A percentile compares a stretch with the other conserved stretches of the same genome.
Evolutionary conservation across 805 yeast genomes (phyloP).

Genomic region (Wickerhamomyces alni): DNA sequence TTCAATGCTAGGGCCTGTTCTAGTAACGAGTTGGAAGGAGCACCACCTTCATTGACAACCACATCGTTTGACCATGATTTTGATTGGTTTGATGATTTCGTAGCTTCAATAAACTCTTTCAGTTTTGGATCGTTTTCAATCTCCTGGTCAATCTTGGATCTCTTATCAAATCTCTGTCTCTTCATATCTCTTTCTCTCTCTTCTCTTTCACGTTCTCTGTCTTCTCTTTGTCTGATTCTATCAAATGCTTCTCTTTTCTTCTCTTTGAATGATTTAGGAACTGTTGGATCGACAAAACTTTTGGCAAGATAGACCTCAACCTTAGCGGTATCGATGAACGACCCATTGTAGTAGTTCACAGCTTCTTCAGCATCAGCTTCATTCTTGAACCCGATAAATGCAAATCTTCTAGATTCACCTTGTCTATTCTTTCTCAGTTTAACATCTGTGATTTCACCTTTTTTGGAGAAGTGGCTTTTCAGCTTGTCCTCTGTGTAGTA

Average conservation of each 20-base stretch:
- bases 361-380: conserved; percentile 72
- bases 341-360: conserved; percentile 63
- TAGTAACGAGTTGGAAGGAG: conserved; percentile 29
- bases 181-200: conserved; percentile 32
- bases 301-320: conserved; percentile 80
- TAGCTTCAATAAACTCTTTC: conserved; percentile 74
- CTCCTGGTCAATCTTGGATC: conserved; percentile 45
- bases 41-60: conserved; percentile 28
- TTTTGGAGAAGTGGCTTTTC: conserved; percentile 51
- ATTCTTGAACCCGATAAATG: conserved; percentile 83
- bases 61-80: conserved; percentile 65
- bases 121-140: conserved; percentile 61
- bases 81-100: conserved; percentile 67
- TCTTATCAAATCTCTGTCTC: conserved; percentile 25
- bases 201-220: conserved; percentile 33
- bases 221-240: conserved; percentile 43
- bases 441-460: conserved; percentile 79
- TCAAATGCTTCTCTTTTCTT: conserved; percentile 45
- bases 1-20: conserved; percentile 35
- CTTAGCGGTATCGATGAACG: conserved; percentile 78
- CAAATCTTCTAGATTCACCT: conserved; percentile 90
- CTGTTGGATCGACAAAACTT: conserved; percentile 76
- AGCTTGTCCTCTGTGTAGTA: conserved; percentile 72
- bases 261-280: conserved; percentile 60
- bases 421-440: conserved; percentile 72